Base-by-base conservation (phyloP, 2,329 filamentous ascomycete genomes). In the Parafenestella ontariensis region DNA sequence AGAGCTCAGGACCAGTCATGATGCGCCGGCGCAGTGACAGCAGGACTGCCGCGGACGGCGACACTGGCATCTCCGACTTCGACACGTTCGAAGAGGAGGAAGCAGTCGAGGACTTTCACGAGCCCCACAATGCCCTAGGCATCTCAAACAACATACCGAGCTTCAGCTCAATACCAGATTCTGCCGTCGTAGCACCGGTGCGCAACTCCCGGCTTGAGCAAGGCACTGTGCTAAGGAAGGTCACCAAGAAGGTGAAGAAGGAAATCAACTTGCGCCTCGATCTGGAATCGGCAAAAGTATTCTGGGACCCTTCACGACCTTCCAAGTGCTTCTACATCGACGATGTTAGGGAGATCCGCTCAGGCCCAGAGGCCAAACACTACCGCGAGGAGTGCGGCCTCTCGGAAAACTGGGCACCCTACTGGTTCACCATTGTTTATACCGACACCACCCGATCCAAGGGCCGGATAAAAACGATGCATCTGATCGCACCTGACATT, bases 361-460 rank as follows among this genome's bases (percentile, higher is more conserved):
- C 88, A 29, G 92, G 91, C 17, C 85, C 85, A 11, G 91, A 98
- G 71, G 91, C 94, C 17, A 87, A 90, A 52, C 94, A 96, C 72
- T 96, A 96, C 72, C 89, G 91, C 37, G 87, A 94, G 66, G 93
- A 97, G 74, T 91, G 90, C 70, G 86, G 87, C 34, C 80, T 95
- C 20, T 79, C 88, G 0, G 84, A 88, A 46, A 79, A 85, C 5
- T 84, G 87, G 34, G 89, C 93, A 66, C 78, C 83, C 7, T 86
- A 87, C 13, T 96, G 93, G 85, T 94, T 98, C 70, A 96, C 93
- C 24, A 92, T 99, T 62, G 85, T 96, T 48, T 97, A 96, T 74
- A 86, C 87, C 0, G 85, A 91, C 33, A 87, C 89, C 0, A 90
- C 92, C 64, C 89, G 88, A 57, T 88, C 89, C 8, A 94, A 92